Evolutionary conservation across 176 grass and related monocot species (phyloP), one percentile per base, ranked within the genome.

Genomic region (Raddia distichophylla): DNA sequence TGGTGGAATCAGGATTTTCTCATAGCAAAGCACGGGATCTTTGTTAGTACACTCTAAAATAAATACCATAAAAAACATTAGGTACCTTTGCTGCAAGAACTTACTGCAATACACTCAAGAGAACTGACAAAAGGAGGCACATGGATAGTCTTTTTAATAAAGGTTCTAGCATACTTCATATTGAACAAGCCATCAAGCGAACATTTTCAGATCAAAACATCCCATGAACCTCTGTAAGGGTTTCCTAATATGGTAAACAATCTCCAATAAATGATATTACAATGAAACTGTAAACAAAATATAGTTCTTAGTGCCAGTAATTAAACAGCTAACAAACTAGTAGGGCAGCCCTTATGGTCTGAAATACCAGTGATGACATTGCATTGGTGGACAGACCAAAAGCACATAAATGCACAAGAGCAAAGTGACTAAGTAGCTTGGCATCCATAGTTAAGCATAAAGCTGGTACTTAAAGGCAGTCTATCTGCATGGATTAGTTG

Each of bases 281-380:
- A 47, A 64, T 83, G 47, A 8, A 75, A 45, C 44, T 56, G 9
- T 48, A 70, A 77, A 50, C 22, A 65, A 65, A 11, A 49, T 51
- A 15, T 13, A 51, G 40, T 20, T 47, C 20, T 48, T 44, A 47
- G 27, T 49, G 15, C 3, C 32, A 63, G 10, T 60, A 47, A 16
- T 68, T 10, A 43, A 51, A 60, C n/a, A 60, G 57, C n/a, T 60
- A 22, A 57, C 14, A 17, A 17, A 55, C 19, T 60, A 60, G n/a
- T 22, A 27, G 27, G 22, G 9, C 9, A 11, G 58, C 58, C 58
- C 22, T 27, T 34, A 32, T 19, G 1, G 5, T 1, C 6, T 10
- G 2, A 70, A 70, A 14, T 15, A 70, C 27, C 46, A 50, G 44
- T 50, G 27, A 27, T 27, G 27, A 27, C 27, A 27, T 50, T 61